These are phyloP conservation scores for Botrytis sinoallii DNA, from an alignment of 2,329 filamentous ascomycete species.

Conservation along the genomic window DNA sequence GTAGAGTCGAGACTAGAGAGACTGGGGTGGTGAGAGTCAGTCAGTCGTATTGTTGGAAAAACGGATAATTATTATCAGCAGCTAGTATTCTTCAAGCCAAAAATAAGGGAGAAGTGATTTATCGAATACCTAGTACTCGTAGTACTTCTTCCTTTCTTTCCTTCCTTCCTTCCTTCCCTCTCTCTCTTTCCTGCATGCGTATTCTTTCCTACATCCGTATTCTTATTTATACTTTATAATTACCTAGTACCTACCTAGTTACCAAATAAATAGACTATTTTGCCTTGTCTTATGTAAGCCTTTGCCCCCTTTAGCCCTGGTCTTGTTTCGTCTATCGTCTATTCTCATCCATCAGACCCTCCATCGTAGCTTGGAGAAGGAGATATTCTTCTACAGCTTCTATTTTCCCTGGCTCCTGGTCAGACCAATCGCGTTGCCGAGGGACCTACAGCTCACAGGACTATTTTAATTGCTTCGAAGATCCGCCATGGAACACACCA, in stretches of 20 bases:
- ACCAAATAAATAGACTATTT: background rate
- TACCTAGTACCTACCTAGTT: no score
- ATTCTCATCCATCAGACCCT: background rate
- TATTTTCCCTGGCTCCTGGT: background rate
- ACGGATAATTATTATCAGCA: background rate
- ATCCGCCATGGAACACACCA: slow-evolving; percentile 1
- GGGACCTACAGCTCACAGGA: background rate
- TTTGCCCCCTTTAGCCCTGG: background rate
- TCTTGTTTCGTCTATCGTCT: background rate
- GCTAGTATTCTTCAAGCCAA: background rate
- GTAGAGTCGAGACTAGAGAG: background rate
- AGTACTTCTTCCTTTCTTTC: no score
- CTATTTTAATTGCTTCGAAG: slow-evolving; percentile 1
- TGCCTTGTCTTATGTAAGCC: background rate
- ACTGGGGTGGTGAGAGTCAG: background rate
- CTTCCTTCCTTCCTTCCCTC: rapidly evolving
- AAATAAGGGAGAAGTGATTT: background rate
- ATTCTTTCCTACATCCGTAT: no score
- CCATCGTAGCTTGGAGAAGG: background rate
- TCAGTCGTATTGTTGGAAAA: background rate
- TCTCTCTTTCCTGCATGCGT: no score
- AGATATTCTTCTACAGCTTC: background rate
- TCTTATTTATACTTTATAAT: no score
- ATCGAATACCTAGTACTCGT: background rate
- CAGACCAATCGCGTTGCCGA: background rate